Percentiles rank a stretch among this genome's conserved stretches.
These are phyloP conservation scores for Phytophthora vignae DNA, from an alignment of 352 stramenopile genomes.

Conservation along the genomic window DNA sequence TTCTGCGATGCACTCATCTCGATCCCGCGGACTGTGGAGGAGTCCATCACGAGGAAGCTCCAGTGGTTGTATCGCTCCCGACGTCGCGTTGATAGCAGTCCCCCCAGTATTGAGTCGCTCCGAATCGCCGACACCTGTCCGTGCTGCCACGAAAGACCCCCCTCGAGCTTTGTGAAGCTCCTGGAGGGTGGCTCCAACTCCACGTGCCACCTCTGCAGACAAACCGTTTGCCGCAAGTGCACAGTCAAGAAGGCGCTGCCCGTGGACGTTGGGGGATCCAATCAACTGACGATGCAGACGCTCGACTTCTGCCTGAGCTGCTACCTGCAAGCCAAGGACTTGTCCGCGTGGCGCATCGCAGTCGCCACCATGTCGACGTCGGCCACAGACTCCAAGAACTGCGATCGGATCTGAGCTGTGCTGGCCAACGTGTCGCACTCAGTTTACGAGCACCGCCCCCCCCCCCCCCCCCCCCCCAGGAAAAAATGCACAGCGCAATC, in stretches of 20 bases:
- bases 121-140: constrained; percentile 27
- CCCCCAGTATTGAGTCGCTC: constrained; percentile 5
- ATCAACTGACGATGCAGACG: constrained; percentile 31
- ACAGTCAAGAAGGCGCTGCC: constrained; percentile 48
- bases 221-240: constrained; percentile 49
- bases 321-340: constrained; percentile 50
- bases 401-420: constrained; percentile 5
- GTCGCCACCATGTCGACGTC: constrained; percentile 8
- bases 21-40: constrained; percentile 47
- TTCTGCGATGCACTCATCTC: constrained; percentile 48
- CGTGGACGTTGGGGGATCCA: constrained; percentile 13
- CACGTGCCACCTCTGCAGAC: constrained; percentile 41
- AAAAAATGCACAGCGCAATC: not conserved
- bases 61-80: constrained; percentile 35
- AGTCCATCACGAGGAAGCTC: constrained; percentile 64
- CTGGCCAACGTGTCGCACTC: constrained; percentile 3
- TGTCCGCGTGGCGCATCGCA: constrained; percentile 52
- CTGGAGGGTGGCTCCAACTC: constrained; percentile 24
- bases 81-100: constrained; percentile 7
- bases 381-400: not conserved
- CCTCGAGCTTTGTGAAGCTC: constrained; percentile 32
- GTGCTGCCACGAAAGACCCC: constrained; percentile 36
- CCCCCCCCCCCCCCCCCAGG: too few species aligned
- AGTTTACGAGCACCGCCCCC: not conserved
- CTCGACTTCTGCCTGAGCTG: constrained; percentile 64